phyloP scores from a whole-genome alignment of 2,329 filamentous ascomycete genomes.

The Cercospora beticola region DNA sequence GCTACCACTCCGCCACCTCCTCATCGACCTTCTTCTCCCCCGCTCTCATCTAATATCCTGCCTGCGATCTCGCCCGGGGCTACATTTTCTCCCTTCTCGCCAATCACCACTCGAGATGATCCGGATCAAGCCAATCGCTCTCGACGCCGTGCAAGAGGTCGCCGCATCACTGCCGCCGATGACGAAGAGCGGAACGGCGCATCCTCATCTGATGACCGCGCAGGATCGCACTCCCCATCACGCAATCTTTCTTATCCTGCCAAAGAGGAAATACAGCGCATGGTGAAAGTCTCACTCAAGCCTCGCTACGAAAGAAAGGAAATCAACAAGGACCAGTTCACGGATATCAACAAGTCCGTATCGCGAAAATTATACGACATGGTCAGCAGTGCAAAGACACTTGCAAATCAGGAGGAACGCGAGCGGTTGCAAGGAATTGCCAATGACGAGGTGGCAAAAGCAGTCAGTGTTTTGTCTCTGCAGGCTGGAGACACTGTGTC shows the following conservation, averaged over 20 bases:
- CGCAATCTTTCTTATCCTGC: slow-evolving; percentile 69
- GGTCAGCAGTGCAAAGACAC: slow-evolving; percentile 52
- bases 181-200: slow-evolving; percentile 31
- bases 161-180: slow-evolving; percentile 25
- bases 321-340: slow-evolving; percentile 86
- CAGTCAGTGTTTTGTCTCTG: slow-evolving; percentile 51
- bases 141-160: slow-evolving; percentile 26
- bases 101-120: slow-evolving; percentile 37
- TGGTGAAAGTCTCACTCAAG: slow-evolving; percentile 79
- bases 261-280: slow-evolving; percentile 84
- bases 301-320: slow-evolving; percentile 78
- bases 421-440: slow-evolving; percentile 75
- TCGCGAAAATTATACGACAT: slow-evolving; percentile 82
- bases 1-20: slow-evolving; percentile 68
- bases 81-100: slow-evolving; percentile 68
- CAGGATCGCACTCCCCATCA: slow-evolving; percentile 30
- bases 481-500: slow-evolving; percentile 25
- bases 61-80: slow-evolving; percentile 68
- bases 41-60: slow-evolving; percentile 69
- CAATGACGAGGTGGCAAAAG: slow-evolving; percentile 72
- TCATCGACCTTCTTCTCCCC: slow-evolving; percentile 63
- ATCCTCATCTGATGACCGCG: slow-evolving; percentile 13
- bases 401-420: slow-evolving; percentile 64
- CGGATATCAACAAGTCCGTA: slow-evolving; percentile 84
- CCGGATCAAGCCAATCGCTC: slow-evolving; percentile 10